These are phyloP conservation scores for Tilletia caries DNA, from an alignment of 1,284 basidiomycete species.

Conservation along the genomic window DNA sequence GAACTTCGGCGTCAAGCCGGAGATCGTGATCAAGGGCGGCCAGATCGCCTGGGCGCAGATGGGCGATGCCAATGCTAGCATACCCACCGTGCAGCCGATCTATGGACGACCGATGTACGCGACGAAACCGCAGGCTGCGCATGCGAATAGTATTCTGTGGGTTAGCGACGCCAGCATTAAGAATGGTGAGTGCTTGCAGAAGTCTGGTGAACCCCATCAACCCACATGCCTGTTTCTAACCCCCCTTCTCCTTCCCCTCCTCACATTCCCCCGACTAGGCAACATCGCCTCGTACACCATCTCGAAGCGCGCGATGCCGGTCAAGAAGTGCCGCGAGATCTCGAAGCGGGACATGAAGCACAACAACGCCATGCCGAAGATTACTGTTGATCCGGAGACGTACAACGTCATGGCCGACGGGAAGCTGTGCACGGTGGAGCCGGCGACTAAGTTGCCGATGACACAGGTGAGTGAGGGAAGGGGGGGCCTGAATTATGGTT, in stretches of 20 bases:
- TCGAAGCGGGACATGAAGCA: slow-evolving; percentile 89
- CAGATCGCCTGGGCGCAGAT: slow-evolving; percentile 87
- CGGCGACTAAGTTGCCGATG: slow-evolving; percentile 9
- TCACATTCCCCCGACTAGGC: slow-evolving; percentile 48
- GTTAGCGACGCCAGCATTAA: slow-evolving; percentile 73
- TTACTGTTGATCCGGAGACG: slow-evolving; percentile 86
- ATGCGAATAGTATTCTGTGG: slow-evolving; percentile 76
- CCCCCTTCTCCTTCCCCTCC: no score
- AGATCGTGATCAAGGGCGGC: slow-evolving; percentile 90
- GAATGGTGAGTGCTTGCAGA: slow-evolving; percentile 56
- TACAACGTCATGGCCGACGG: slow-evolving; percentile 53
- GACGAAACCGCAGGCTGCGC: slow-evolving; percentile 68
- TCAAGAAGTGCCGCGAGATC: slow-evolving; percentile 71
- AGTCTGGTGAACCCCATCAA: not conserved
- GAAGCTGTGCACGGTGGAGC: slow-evolving; percentile 58
- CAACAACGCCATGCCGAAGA: slow-evolving; percentile 75
- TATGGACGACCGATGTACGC: slow-evolving; percentile 88
- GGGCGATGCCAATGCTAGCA: slow-evolving; percentile 81
- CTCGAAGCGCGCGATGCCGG: slow-evolving; percentile 71
- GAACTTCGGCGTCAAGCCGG: slow-evolving; percentile 85
- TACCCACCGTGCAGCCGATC: slow-evolving; percentile 87
- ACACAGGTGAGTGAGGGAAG: not conserved
- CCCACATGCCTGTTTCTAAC: not conserved
- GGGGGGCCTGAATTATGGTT: not conserved
- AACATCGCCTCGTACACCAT: slow-evolving; percentile 69